Evolutionary conservation across 2,329 filamentous ascomycete species (phyloP).

Genomic region (Trichoderma asperellum): DNA sequence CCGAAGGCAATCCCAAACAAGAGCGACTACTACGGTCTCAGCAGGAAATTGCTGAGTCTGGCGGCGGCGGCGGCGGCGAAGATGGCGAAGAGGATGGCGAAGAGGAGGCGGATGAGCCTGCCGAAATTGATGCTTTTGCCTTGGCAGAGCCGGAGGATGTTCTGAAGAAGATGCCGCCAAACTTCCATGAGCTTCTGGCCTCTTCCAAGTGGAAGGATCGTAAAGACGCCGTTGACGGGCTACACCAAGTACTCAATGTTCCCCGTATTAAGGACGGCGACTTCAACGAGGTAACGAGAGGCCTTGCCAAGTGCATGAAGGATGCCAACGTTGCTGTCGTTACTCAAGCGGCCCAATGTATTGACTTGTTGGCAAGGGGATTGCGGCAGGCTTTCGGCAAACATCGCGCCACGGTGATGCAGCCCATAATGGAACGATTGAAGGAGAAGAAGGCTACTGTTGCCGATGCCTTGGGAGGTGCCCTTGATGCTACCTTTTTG

Average conservation of each 20-base stretch:
- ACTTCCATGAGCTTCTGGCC: constrained; percentile 80
- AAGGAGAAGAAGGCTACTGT: constrained; percentile 97
- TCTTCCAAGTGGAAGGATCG: constrained; percentile 99
- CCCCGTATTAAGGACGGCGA: constrained; percentile 90
- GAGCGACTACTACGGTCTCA: constrained; percentile 86
- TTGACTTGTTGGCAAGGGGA: constrained; percentile 86
- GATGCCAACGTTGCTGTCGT: constrained; percentile 97
- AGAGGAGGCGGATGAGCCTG: constrained; percentile 53
- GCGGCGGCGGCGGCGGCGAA: constrained; percentile 64
- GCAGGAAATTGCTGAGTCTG: constrained; percentile 78
- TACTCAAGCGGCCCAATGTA: constrained; percentile 88
- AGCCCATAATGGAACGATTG: constrained; percentile 89
- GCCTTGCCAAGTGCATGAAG: constrained; percentile 95
- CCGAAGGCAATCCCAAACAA: constrained; percentile 85
- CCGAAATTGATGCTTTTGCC: constrained; percentile 79
- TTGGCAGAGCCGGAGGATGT: constrained; percentile 88
- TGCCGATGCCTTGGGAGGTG: constrained; percentile 82
- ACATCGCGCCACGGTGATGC: constrained; percentile 79
- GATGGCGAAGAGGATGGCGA: constrained; percentile 62
- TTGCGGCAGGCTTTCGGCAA: constrained; percentile 77
- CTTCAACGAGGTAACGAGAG: constrained; percentile 81
- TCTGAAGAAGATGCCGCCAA: constrained; percentile 75
- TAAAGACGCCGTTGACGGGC: constrained; percentile 87
- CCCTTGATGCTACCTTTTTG: constrained; percentile 71
- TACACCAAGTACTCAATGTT: constrained; percentile 77